Evolutionary conservation across 2,329 filamentous ascomycete genomes (phyloP).

Genomic region (Catunica adiposa): DNA sequence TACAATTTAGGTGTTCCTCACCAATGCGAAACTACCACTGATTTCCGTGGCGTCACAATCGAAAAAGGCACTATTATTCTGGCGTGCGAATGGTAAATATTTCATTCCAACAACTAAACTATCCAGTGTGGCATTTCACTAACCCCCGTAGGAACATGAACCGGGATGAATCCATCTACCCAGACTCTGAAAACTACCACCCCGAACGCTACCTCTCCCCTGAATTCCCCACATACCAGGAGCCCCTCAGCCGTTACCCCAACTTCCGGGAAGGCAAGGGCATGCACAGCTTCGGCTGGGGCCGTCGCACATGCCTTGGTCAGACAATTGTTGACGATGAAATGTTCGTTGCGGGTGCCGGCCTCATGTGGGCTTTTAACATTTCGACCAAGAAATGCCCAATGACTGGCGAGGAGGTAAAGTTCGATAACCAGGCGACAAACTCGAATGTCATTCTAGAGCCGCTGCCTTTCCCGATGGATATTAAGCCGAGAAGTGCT

Average conservation of each 20-base stretch:
- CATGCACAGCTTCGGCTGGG: constrained; percentile 50
- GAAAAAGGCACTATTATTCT: constrained; percentile 32
- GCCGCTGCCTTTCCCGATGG: constrained; percentile 30
- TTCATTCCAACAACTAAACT: not conserved
- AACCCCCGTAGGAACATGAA: constrained; percentile 32
- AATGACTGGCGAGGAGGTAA: constrained; percentile 25
- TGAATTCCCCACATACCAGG: constrained; percentile 47
- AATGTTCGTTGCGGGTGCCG: constrained; percentile 33
- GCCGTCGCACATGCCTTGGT: constrained; percentile 44
- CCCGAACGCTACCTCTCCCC: constrained; percentile 47
- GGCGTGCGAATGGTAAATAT: constrained; percentile 35
- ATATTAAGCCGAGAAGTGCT: constrained; percentile 27
- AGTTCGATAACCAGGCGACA: constrained; percentile 33
- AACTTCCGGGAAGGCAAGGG: constrained; percentile 40
- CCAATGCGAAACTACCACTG: constrained; percentile 30
- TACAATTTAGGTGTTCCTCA: constrained; percentile 29
- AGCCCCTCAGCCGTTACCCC: constrained; percentile 45
- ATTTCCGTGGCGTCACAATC: constrained; percentile 30
- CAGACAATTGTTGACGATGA: constrained; percentile 46
- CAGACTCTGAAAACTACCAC: constrained; percentile 44
- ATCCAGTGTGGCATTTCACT: not conserved
- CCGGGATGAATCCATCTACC: constrained; percentile 41
- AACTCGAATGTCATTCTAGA: constrained; percentile 38
- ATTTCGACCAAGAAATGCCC: constrained; percentile 26
- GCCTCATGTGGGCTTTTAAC: constrained; percentile 34